A percentile compares a stretch with the other conserved stretches of the same genome.
Evolutionary conservation across 1,284 basidiomycete species (phyloP).

Genomic region (Phellopilus nigrolimitatus): DNA sequence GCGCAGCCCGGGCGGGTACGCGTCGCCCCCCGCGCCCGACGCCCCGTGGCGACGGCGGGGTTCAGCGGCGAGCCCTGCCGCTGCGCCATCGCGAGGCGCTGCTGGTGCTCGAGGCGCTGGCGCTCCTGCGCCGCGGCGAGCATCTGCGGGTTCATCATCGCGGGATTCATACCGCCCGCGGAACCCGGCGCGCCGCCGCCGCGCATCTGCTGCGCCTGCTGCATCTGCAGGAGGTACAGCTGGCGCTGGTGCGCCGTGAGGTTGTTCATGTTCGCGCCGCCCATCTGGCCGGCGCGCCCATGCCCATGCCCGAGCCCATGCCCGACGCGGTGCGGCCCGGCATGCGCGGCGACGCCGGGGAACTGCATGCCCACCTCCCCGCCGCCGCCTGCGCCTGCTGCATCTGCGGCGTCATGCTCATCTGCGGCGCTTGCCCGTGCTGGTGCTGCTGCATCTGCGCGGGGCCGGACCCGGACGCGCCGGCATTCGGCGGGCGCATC

Average conservation of each 20-base stretch:
- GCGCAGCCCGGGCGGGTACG: conserved; percentile 30
- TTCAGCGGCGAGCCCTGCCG: conserved; percentile 35
- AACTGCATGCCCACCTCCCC: conserved; percentile 7
- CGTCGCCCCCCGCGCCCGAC: conserved; percentile 16
- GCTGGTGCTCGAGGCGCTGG: conserved; percentile 30
- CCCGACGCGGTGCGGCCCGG: conserved; percentile 1
- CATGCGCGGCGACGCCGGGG: not conserved
- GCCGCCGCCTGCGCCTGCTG: not conserved
- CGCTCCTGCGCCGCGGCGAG: conserved; percentile 34
- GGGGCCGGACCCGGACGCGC: conserved; percentile 9
- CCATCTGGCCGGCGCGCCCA: conserved; percentile 22
- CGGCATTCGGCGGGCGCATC: conserved; percentile 7
- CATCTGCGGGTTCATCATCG: conserved; percentile 29
- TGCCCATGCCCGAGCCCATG: conserved; percentile 13
- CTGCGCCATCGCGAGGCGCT: conserved; percentile 24
- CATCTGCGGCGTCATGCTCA: conserved; percentile 11
- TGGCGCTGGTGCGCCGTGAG: conserved; percentile 31
- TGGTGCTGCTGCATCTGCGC: conserved; percentile 32
- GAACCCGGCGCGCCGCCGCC: conserved; percentile 13
- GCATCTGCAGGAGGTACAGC: conserved; percentile 32
- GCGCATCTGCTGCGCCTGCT: conserved; percentile 24
- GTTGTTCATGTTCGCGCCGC: conserved; percentile 25
- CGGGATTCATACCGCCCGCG: conserved; percentile 21
- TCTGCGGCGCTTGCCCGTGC: conserved; percentile 8
- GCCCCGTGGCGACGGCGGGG: conserved; percentile 24